A percentile compares a stretch with the other conserved stretches of the same genome.
These are phyloP conservation scores for Fusarium scirpi DNA, from an alignment of 2,329 filamentous ascomycete genomes.

Conservation along the genomic window DNA sequence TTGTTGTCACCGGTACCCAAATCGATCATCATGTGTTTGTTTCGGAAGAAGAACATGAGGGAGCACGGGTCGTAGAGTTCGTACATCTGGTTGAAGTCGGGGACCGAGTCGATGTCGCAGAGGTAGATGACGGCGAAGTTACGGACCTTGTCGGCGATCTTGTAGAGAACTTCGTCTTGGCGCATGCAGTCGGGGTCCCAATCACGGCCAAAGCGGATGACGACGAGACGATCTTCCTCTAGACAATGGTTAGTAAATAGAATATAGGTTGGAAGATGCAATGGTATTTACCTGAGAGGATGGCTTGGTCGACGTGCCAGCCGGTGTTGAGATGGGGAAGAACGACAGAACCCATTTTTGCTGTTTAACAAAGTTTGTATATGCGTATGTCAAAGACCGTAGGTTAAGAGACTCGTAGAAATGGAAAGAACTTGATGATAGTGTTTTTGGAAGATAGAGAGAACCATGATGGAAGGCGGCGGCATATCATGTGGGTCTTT, in stretches of 20 bases:
- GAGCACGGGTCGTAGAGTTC: slow-evolving; percentile 91
- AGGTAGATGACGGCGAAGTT: slow-evolving; percentile 94
- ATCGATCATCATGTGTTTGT: slow-evolving; percentile 99
- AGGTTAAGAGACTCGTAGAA: background rate
- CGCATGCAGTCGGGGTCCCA: slow-evolving; percentile 78
- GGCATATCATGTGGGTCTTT: slow-evolving; percentile 6
- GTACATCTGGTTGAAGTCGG: slow-evolving; percentile 98
- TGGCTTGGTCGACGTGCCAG: slow-evolving; percentile 99
- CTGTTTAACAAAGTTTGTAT: background rate
- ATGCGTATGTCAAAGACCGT: background rate
- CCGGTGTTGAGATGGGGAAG: slow-evolving; percentile 90
- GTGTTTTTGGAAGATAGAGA: slow-evolving; percentile 10
- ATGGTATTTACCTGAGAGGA: slow-evolving; percentile 61
- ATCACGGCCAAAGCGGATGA: slow-evolving; percentile 94
- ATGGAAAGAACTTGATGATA: background rate
- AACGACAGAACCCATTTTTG: slow-evolving; percentile 80
- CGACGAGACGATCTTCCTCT: slow-evolving; percentile 91
- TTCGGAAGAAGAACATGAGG: slow-evolving; percentile 96
- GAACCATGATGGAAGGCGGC: slow-evolving; percentile 30
- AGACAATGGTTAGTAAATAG: slow-evolving; percentile 16
- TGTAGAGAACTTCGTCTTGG: slow-evolving; percentile 94
- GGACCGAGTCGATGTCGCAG: slow-evolving; percentile 91
- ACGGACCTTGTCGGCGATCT: slow-evolving; percentile 91
- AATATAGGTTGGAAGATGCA: background rate
- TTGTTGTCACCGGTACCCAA: slow-evolving; percentile 99